A percentile compares a stretch with the other conserved stretches of the same genome.
These are phyloP conservation scores for Dissoconium aciculare DNA, from an alignment of 2,329 filamentous ascomycete genomes.

Conservation along the genomic window DNA sequence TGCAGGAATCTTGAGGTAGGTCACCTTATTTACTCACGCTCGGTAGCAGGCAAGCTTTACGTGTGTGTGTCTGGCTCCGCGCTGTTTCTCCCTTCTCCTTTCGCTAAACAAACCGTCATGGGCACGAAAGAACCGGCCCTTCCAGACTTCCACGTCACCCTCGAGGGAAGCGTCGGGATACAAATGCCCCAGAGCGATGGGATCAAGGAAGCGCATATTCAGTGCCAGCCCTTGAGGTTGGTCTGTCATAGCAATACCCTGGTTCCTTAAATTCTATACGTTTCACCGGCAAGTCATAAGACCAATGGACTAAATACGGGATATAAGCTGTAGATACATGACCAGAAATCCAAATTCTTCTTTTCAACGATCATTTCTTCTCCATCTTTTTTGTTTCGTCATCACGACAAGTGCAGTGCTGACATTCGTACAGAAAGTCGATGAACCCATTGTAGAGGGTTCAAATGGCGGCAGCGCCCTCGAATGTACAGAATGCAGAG, in stretches of 20 bases:
- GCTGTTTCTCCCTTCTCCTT: constrained; percentile 1
- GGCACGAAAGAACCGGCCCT: constrained; percentile 25
- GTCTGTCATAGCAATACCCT: constrained; percentile 11
- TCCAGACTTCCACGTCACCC: constrained; percentile 18
- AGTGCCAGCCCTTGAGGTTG: constrained; percentile 16
- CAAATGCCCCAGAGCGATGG: constrained; percentile 21
- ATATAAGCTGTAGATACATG: constrained; percentile 23
- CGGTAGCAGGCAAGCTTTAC: no score
- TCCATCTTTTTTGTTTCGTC: not conserved
- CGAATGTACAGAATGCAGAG: constrained; percentile 26
- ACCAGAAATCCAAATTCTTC: constrained; percentile 2
- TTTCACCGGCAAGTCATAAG: constrained; percentile 19
- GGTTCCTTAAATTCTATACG: constrained; percentile 14
- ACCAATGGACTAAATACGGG: constrained; percentile 18
- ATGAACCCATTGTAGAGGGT: no score
- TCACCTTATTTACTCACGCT: constrained; percentile 3
- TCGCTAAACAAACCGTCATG: no score
- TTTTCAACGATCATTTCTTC: constrained; percentile 5
- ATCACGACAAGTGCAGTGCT: no score
- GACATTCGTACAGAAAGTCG: no score
- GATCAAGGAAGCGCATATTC: constrained; percentile 8
- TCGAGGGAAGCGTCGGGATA: constrained; percentile 23
- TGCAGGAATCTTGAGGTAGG: constrained; percentile 39
- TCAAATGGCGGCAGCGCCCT: constrained; percentile 4
- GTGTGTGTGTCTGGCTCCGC: not conserved